Evolutionary conservation across 139 green algal species (phyloP).

Genomic region (Picochlorum sp.): DNA sequence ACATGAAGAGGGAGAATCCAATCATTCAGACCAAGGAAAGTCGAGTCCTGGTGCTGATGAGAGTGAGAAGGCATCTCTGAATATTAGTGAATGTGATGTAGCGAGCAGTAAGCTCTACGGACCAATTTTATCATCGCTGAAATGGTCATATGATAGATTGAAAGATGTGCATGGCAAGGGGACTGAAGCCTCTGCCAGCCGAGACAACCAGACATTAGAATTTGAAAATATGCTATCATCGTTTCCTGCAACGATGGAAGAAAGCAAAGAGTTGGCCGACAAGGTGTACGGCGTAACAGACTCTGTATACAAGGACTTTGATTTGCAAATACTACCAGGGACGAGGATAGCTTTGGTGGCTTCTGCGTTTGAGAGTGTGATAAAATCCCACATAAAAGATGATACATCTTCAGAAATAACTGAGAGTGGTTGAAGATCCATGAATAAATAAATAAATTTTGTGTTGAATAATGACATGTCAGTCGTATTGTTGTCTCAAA

Average conservation of each 20-base stretch:
- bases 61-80: too few relatives aligned
- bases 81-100: too few relatives aligned
- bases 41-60: too few relatives aligned
- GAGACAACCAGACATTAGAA: too few relatives aligned
- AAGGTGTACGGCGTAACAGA: not conserved
- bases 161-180: too few relatives aligned
- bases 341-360: not conserved
- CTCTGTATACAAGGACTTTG: constrained; percentile 1
- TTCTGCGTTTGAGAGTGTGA: not conserved
- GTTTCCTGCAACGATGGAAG: too few relatives aligned
- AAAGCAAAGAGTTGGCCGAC: not conserved
- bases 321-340: not conserved
- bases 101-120: too few relatives aligned
- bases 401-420: not conserved
- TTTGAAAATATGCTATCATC: too few relatives aligned
- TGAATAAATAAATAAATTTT: constrained; percentile 1
- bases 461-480: not conserved
- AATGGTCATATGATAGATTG: too few relatives aligned
- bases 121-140: too few relatives aligned
- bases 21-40: not conserved
- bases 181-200: too few relatives aligned
- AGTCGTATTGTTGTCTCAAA: constrained; percentile 80
- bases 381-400: not conserved
- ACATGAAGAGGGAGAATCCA: not conserved
- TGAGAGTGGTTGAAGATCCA: not conserved